Evolutionary conservation across 768 basidiomycete genomes (phyloP).

Genomic region (Suillus subaureus): DNA sequence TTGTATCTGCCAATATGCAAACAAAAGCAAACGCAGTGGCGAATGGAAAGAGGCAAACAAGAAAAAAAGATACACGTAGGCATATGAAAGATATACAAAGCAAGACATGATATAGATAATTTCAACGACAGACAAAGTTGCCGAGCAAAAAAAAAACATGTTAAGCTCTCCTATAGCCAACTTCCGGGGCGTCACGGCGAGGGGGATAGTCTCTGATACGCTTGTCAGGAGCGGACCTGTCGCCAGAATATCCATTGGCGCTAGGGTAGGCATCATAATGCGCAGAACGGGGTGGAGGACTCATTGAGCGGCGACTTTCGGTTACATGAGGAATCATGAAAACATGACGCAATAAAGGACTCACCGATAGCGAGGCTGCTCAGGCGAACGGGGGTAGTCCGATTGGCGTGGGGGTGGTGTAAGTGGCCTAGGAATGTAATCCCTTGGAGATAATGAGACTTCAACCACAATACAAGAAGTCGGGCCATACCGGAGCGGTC

Average conservation of each 20-base stretch:
- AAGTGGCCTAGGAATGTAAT: slow-evolving; percentile 58
- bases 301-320: slow-evolving; percentile 70
- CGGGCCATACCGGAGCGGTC: slow-evolving; percentile 54
- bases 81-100: slow-evolving; percentile 2
- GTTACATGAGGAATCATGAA: slow-evolving; percentile 6
- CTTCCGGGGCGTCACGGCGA: slow-evolving; percentile 35
- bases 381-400: slow-evolving; percentile 51
- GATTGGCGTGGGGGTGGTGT: slow-evolving; percentile 51
- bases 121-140: slow-evolving; percentile 5
- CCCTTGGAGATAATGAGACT: slow-evolving; percentile 38
- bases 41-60: neutral
- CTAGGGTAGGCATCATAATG: slow-evolving; percentile 56
- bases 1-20: neutral
- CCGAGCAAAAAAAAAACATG: slow-evolving; percentile 3
- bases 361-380: slow-evolving; percentile 47
- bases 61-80: neutral
- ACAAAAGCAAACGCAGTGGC: neutral
- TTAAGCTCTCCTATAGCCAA: slow-evolving; percentile 34
- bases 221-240: slow-evolving; percentile 47
- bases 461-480: slow-evolving; percentile 8
- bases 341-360: slow-evolving; percentile 5
- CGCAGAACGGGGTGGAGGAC: slow-evolving; percentile 54
- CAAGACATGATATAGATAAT: neutral
- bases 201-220: slow-evolving; percentile 43
- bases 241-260: slow-evolving; percentile 41